Evolutionary conservation across 2,329 filamentous ascomycete genomes (phyloP).

Genomic region (Cladophialophora chaetospira): DNA sequence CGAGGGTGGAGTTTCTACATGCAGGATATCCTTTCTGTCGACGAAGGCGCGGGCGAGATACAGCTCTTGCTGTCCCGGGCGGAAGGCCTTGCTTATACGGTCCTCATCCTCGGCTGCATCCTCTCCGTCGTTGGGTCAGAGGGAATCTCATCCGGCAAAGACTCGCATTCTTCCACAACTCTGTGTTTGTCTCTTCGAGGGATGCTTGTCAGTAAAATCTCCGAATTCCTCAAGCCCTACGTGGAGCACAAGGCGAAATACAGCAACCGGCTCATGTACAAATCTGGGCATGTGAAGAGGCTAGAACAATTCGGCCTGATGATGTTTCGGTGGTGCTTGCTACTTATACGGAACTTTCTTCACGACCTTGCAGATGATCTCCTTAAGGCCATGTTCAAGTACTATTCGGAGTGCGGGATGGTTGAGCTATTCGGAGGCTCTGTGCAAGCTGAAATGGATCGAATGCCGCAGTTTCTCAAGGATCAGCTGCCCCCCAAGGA

Average conservation of each 20-base stretch:
- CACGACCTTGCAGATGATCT: constrained; percentile 17
- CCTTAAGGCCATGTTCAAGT: constrained; percentile 27
- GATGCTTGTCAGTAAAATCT: constrained; percentile 14
- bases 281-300: neutral
- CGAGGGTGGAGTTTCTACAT: constrained; percentile 14
- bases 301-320: constrained; percentile 17
- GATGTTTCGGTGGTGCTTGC: constrained; percentile 23
- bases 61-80: neutral
- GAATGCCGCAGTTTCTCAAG: constrained; percentile 19
- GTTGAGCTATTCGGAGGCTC: constrained; percentile 21
- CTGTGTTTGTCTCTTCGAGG: constrained; percentile 1
- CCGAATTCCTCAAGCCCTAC: constrained; percentile 20
- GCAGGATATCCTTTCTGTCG: constrained; percentile 9
- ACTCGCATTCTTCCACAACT: neutral
- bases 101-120: constrained; percentile 20
- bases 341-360: constrained; percentile 14
- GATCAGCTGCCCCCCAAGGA: constrained; percentile 1
- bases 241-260: constrained; percentile 7
- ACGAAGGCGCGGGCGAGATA: neutral
- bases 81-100: constrained; percentile 16
- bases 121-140: constrained; percentile 6
- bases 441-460: neutral
- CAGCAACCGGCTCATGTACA: neutral
- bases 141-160: neutral
- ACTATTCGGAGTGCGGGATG: constrained; percentile 30